Percentiles rank a stretch among this genome's conserved stretches.
These are phyloP conservation scores for Corchorus olitorius DNA, from an alignment of 345 rosid species.

Conservation along the genomic window DNA sequence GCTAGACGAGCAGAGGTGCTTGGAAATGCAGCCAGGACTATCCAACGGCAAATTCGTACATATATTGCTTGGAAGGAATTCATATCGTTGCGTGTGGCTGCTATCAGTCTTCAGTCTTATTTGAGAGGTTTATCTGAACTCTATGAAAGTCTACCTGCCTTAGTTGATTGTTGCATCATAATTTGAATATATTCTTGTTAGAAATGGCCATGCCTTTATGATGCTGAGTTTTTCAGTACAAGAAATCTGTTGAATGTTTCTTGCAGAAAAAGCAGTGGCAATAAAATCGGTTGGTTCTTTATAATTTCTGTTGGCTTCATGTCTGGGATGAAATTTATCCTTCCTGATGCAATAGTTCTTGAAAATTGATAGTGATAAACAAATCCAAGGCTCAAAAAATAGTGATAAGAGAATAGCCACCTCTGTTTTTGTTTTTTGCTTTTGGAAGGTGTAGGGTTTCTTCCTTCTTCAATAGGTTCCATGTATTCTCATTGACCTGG, in stretches of 20 bases:
- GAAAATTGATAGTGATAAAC: not conserved
- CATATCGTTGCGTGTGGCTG: slow-evolving; percentile 62
- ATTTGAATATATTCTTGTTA: slow-evolving; percentile 7
- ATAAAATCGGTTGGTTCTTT: no score
- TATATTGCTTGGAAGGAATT: slow-evolving; percentile 74
- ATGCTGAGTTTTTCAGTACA: not conserved
- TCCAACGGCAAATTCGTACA: slow-evolving; percentile 79
- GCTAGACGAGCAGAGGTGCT: slow-evolving; percentile 94
- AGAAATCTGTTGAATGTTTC: not conserved
- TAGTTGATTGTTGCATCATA: slow-evolving; percentile 9
- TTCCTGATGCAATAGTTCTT: not conserved
- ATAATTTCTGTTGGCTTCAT: not conserved
- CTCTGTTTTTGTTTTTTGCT: not conserved
- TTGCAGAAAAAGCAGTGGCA: not conserved
- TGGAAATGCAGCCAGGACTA: slow-evolving; percentile 90
- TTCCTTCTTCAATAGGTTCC: not conserved
- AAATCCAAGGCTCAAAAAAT: not conserved
- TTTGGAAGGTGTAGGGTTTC: not conserved
- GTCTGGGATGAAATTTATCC: not conserved
- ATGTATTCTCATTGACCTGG: not conserved
- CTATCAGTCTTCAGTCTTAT: slow-evolving; percentile 70
- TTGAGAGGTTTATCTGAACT: slow-evolving; percentile 61
- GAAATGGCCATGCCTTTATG: not conserved
- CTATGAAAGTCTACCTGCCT: slow-evolving; percentile 6
- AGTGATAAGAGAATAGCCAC: not conserved